Evolutionary conservation across 331 rosid species (phyloP), one percentile per base, ranked within the genome.

Genomic region (Quercus tomentella): DNA sequence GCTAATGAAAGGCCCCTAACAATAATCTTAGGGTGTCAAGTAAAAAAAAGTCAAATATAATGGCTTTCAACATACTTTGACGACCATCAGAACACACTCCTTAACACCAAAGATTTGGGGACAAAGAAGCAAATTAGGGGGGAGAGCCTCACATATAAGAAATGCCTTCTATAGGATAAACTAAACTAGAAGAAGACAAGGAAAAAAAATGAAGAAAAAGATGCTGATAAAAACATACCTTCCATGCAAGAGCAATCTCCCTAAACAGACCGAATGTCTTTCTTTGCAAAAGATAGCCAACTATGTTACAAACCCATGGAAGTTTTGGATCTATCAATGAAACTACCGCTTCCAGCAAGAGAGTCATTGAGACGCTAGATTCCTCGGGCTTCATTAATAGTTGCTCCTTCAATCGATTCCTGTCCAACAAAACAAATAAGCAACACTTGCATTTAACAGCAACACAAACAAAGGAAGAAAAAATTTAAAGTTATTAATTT

Each of bases 271-370:
- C 8, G 73, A 88, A 89, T 75, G 89, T 92, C 74, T 84, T 91
- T 76, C 88, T 93, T 84, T 89, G 93, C 79, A 88, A 86, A 41
- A 90, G 89, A 89, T 87, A 86, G 81, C 88, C 86, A 72, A 91
- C 91, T 77, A 80, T 87, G 81, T 83, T 86, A 81, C 98, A 96
- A 89, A 83, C 89, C 98, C 99, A 96, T 43, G 99, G 98, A 75
- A 91, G 89, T 75, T 89, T 82, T 41, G 84, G 89, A 87, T 91
- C 89, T 60, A 89, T 61, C 90, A 96, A 84, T 85, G 89, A 73
- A 80, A 82, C 89, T 73, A 87, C 82, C 56, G 90, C 85, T 79
- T 96, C 99, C 80, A 93, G 81, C 79, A 96, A 83, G 8, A 92
- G 81, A 77, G 89, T 81, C 30, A 89, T 82, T 33, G 92, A 73